Percentiles rank a stretch among this genome's conserved stretches.
Evolutionary conservation across 2,329 filamentous ascomycete genomes (phyloP).

Genomic region (Diaporthe capsici): DNA sequence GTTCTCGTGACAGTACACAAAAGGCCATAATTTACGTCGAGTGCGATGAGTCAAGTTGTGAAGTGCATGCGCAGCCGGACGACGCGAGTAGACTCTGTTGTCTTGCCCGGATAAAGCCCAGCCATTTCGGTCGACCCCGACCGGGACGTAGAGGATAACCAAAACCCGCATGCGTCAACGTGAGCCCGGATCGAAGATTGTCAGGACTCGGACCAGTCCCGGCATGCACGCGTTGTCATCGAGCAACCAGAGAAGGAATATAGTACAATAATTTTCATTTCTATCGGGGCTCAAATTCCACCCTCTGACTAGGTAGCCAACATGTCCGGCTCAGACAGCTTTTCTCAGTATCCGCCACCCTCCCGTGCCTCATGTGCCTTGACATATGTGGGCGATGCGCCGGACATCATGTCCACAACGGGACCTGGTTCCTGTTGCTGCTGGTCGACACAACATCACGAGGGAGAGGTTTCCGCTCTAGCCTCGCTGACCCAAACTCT

Average conservation of each 20-base stretch:
- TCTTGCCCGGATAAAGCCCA: not conserved
- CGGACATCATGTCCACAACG: not conserved
- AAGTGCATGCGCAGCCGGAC: not conserved
- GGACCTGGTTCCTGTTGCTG: not conserved
- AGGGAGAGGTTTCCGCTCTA: no score
- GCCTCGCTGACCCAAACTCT: not conserved
- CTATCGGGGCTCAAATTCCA: not conserved
- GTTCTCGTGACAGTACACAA: not conserved
- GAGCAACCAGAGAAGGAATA: not conserved
- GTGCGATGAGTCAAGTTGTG: not conserved
- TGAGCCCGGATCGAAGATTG: not conserved
- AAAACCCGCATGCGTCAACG: not conserved
- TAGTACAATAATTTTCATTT: not conserved
- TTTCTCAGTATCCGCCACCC: not conserved
- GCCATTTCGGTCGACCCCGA: no score
- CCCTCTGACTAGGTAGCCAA: not conserved
- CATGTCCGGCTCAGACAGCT: not conserved
- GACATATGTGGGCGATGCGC: not conserved
- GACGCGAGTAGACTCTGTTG: not conserved
- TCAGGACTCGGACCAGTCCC: not conserved
- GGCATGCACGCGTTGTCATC: not conserved
- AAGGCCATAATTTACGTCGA: not conserved
- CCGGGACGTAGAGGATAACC: not conserved
- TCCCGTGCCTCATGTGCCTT: not conserved
- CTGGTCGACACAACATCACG: not conserved